These are phyloP conservation scores for Ophiostoma australiae DNA, from an alignment of 2,329 filamentous ascomycete genomes.

Conservation along the genomic window DNA sequence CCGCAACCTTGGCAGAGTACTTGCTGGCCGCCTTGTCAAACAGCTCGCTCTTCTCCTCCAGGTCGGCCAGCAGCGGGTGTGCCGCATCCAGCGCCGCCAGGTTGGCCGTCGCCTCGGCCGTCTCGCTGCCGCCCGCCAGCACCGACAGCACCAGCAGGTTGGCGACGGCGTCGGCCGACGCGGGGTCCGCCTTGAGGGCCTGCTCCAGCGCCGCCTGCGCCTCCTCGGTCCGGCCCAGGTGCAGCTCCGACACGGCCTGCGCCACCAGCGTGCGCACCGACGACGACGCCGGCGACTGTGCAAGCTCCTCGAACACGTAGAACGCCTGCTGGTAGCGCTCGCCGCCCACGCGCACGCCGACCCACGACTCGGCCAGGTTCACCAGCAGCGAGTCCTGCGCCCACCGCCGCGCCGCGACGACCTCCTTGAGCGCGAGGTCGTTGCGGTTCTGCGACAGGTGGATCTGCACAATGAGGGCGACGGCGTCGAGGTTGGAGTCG, in stretches of 20 bases:
- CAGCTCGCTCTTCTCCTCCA: conserved; percentile 77
- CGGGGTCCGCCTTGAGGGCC: conserved; percentile 68
- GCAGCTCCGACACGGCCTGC: conserved; percentile 86
- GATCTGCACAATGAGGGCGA: conserved; percentile 86
- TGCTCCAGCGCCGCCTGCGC: conserved; percentile 80
- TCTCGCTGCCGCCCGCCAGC: conserved; percentile 65
- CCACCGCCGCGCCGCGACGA: conserved; percentile 80
- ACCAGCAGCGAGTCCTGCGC: conserved; percentile 91
- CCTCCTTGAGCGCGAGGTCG: conserved; percentile 87
- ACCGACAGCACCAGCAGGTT: conserved; percentile 77
- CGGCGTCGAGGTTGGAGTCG: conserved; percentile 74
- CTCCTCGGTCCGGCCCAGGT: conserved; percentile 82
- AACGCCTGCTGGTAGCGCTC: conserved; percentile 95
- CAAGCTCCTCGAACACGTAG: conserved; percentile 96
- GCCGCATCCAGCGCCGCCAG: conserved; percentile 57
- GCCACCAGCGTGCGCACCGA: conserved; percentile 72
- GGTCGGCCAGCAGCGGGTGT: conserved; percentile 67
- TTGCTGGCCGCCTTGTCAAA: conserved; percentile 85
- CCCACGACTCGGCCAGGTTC: conserved; percentile 93
- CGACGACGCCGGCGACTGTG: conserved; percentile 76
- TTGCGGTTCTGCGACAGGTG: conserved; percentile 86
- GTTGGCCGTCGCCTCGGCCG: conserved; percentile 48
- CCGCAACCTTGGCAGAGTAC: conserved; percentile 75
- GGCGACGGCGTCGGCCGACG: conserved; percentile 69
- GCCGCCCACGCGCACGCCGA: conserved; percentile 81